Evolutionary conservation across 306 rosid genomes (phyloP), one percentile per base, ranked within the genome.

Genomic region (Prosopis cineraria): DNA sequence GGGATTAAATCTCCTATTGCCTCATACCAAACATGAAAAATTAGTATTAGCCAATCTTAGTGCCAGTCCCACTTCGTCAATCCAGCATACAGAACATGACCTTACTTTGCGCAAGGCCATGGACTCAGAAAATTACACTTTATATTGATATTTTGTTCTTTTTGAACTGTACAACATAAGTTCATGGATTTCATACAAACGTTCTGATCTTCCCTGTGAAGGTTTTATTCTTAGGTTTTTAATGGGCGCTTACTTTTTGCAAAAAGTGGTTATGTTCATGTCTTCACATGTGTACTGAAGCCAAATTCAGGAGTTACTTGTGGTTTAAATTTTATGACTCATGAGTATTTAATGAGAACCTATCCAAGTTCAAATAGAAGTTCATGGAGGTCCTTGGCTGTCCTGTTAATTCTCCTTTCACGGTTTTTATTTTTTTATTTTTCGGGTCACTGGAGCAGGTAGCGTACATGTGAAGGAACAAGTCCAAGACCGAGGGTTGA

Each of bases 291-390:
- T 4, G 62, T 8, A 31, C 19, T 4, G 44, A 47, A 70, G 43
- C 53, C 14, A 30, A 70, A 3, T 19, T 41, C 44, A 52, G 25
- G 3, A 33, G 16, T 62, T 17, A 48, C 34, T 3, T n/a, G 66
- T 79, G 73, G 83, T 72, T 29, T 25, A 72, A 72, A 30, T 25
- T 72, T 72, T 45, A 48, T 20, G 36, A 48, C 53, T 79, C 66
- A 36, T 29, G 20, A 39, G 50, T 27, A 43, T 43, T 47, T 24
- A 60, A 14, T 29, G 52, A 30, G 17, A 22, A 12, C 60, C 24
- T 25, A 62, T 73, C 76, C 17, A 65, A 53, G 40, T 37, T 62
- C 39, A 27, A 79, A 79, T 47, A 37, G 25, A 78, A 58, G 71
- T 43, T 6, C 19, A 20, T 59, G 59, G 52, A 8, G 31, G 27